Evolutionary conservation across 2,329 filamentous ascomycete species (phyloP), one percentile per base, ranked within the genome.

Genomic region (Calycina herbarum): DNA sequence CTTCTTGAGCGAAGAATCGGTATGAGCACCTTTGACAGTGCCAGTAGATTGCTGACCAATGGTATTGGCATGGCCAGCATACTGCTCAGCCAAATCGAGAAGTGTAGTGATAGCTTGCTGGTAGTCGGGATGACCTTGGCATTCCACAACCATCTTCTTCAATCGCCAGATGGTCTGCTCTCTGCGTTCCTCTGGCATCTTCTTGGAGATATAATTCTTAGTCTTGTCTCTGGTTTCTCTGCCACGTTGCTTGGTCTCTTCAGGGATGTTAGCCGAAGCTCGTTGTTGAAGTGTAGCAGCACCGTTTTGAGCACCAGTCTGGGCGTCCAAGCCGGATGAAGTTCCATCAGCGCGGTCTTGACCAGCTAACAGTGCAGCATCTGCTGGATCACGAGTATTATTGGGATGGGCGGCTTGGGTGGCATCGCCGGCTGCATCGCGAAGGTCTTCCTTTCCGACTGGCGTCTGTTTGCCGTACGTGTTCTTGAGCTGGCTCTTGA

Each of bases 91-190:
- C 59, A 99, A 83, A 54, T 86, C 83, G 35, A 99, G 85, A 5
- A 99, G 82, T 2, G 94, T 96, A 73, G 93, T 87, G 69, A 99
- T 89, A n/a, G 95, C 95, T 78, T 91, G 86, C 72, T 94, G 89
- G 79, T 98, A 99, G 74, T 99, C 94, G 66, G 92, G 87, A 76
- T 98, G 95, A 64, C 94, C 92, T 80, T 99, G 95, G 73, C 96
- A 93, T 79, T 99, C 95, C 57, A 97, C 88, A 48, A 99, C 82
- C 91, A 98, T 96, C 87, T 98, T 98, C 88, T 94, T 99, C 71
- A 99, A 80, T 45, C 95, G 91, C 86, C 89, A 97, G 73, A 97
- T 89, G 64, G 89, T 89, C 82, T 97, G 93, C 7, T 98, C 93
- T 67, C 94, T 93, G 67, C 95, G 93, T 78, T 98, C 94, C 79